Base-by-base conservation (phyloP, 768 basidiomycete species). In the Pholiota molesta region DNA sequence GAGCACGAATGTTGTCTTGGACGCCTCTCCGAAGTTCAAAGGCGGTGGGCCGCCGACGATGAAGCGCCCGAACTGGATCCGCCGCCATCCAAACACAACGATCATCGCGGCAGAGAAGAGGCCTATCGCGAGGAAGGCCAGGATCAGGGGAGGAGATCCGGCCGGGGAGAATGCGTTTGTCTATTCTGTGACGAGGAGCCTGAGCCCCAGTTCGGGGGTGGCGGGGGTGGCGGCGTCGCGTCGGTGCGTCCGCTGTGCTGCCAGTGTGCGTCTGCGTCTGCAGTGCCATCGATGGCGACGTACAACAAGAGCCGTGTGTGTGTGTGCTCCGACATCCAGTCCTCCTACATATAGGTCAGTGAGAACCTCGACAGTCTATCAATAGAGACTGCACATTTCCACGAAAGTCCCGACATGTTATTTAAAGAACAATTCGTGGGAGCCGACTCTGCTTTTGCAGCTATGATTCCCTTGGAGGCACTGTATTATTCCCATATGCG, bases 101-200 rank as follows among this genome's bases (percentile, higher is more conserved):
- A 83, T 61, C 76, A 87, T 81, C 0, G 77, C 77, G n/a, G 78
- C 71, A 19, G 74, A 71, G 64, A 88, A 85, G 17, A 89, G 66
- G 3, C 83, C 85, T 29, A 86, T 79, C n/a, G 83, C 82, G 26
- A 89, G 73, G 67, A 87, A 85, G 1, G 82, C 85, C 39, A 88
- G 77, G 51, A 89, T 82, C 64, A 88, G 76, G 6, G 84, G 83
- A 0, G 85, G 83, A 0, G 84, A 85, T 11, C 74, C 76, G 1
- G 65, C 65, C 1, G 75, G 66, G n/a, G 75, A 66, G 63, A 79
- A 73, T 16, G 37, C 37, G 23, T 28, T 52, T 5, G 42, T 57
- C 11, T 57, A 17, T 40, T 19, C 40, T 52, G 29, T 33, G 42
- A 17, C 21, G 39, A 21, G 23, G 37, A 17, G 23, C 31, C 47